Evolutionary conservation across 192 early-diverging fungal genomes (phyloP).

Genomic region (Coemansia sp.): DNA sequence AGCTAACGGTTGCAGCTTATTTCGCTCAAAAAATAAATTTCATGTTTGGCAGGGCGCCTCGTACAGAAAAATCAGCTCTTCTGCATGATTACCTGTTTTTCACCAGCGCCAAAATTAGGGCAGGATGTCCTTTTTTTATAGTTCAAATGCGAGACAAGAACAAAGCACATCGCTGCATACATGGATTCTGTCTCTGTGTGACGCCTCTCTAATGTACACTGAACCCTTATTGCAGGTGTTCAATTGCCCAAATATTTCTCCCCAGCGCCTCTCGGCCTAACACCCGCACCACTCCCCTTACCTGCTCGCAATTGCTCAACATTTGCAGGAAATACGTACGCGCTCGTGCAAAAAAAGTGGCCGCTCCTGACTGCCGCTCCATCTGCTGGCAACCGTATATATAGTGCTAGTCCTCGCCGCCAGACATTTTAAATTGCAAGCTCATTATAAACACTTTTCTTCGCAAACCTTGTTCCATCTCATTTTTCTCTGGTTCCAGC

Average conservation of each 20-base stretch:
- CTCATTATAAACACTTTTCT: neutral
- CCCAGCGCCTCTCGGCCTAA: neutral
- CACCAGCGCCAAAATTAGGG: neutral
- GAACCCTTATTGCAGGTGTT: neutral
- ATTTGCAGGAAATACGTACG: neutral
- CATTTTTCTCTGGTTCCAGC: neutral
- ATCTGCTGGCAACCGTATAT: neutral
- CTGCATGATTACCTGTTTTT: neutral
- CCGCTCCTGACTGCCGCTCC: neutral
- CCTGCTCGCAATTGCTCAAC: conserved; percentile 4
- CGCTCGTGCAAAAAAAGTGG: neutral
- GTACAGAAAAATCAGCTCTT: neutral
- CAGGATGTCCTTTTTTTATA: neutral
- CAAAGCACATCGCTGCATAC: neutral
- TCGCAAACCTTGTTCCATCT: neutral
- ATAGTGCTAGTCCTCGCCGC: neutral
- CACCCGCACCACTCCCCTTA: neutral
- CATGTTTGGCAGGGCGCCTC: neutral
- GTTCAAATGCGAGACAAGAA: neutral
- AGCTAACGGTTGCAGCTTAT: neutral
- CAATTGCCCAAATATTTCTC: neutral
- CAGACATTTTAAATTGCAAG: neutral
- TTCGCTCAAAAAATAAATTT: neutral
- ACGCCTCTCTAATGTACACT: conserved; percentile 1
- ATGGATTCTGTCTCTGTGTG: conserved; percentile 8